Conservation (phyloP, 1,284 basidiomycete species). For the Xerocomus minutiporus region DNA sequence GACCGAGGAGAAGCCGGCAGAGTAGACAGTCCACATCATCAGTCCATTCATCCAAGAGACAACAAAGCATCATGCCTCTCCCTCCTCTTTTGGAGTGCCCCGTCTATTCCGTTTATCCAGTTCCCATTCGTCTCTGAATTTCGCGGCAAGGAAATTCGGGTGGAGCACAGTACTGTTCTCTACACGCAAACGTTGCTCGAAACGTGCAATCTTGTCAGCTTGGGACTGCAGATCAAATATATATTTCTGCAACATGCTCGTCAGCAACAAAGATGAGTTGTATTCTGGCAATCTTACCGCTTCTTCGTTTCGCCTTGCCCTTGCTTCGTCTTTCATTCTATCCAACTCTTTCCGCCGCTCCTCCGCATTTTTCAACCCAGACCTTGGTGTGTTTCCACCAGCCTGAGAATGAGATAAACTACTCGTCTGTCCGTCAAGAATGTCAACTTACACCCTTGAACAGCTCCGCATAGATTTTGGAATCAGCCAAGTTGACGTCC, state of each 20-base stretch:
- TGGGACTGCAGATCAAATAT: constrained; percentile 68
- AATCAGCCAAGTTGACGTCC: constrained; percentile 63
- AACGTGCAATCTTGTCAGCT: constrained; percentile 61
- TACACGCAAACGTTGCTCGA: constrained; percentile 53
- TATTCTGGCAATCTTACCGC: constrained; percentile 38
- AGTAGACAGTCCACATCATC: constrained; percentile 18
- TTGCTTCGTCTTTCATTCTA: constrained; percentile 67
- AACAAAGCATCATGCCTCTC: constrained; percentile 24
- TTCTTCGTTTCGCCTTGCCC: constrained; percentile 52
- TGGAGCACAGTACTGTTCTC: constrained; percentile 52
- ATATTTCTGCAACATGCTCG: constrained; percentile 41
- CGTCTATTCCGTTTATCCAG: constrained; percentile 28
- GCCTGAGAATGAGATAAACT: constrained; percentile 25
- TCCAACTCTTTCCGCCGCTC: constrained; percentile 65
- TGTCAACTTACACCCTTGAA: constrained; percentile 54
- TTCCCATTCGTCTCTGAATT: constrained; percentile 50
- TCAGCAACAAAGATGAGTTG: constrained; percentile 3
- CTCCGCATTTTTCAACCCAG: constrained; percentile 64
- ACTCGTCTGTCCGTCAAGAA: constrained; percentile 2
- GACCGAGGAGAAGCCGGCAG: not conserved
- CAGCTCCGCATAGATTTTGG: constrained; percentile 57
- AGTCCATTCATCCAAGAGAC: constrained; percentile 9
- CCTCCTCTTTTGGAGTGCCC: constrained; percentile 26
- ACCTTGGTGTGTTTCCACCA: constrained; percentile 51
- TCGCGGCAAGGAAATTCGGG: constrained; percentile 64